Conservation (phyloP, 495 filamentous ascomycete species). For the Umbilicaria muhlenbergii region DNA sequence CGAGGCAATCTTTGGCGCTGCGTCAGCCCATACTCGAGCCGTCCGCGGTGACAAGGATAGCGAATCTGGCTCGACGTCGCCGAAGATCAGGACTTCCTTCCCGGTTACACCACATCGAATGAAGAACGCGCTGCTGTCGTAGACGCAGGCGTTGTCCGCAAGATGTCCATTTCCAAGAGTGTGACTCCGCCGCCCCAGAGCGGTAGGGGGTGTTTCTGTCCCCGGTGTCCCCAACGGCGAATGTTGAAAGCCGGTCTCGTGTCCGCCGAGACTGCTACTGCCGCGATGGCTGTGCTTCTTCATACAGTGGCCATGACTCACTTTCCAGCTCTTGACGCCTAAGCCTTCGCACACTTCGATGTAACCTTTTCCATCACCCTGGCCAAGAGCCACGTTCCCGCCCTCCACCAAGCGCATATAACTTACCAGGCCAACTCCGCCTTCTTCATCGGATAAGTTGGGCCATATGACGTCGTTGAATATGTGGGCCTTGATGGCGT, state of each 20-base stretch:
- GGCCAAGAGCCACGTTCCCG: slow-evolving; percentile 65
- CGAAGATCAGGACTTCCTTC: slow-evolving; percentile 77
- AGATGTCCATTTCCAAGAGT: slow-evolving; percentile 11
- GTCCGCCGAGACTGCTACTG: slow-evolving; percentile 27
- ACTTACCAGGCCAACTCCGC: slow-evolving; percentile 79
- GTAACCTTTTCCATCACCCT: slow-evolving; percentile 62
- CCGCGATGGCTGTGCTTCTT: slow-evolving; percentile 53
- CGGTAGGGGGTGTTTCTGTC: slow-evolving; percentile 8
- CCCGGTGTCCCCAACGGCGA: not conserved
- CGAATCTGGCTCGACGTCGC: slow-evolving; percentile 86
- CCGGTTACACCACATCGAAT: slow-evolving; percentile 55
- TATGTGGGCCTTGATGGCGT: slow-evolving; percentile 79
- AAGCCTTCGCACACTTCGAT: slow-evolving; percentile 73
- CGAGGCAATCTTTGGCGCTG: slow-evolving; percentile 61
- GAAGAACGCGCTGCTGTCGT: slow-evolving; percentile 84
- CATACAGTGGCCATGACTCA: slow-evolving; percentile 81
- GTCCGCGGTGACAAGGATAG: slow-evolving; percentile 72
- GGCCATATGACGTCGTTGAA: slow-evolving; percentile 99
- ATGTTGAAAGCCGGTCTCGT: slow-evolving; percentile 6
- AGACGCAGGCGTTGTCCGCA: slow-evolving; percentile 37
- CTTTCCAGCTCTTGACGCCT: slow-evolving; percentile 55
- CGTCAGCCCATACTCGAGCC: slow-evolving; percentile 61
- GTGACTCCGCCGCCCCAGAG: not conserved
- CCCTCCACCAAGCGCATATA: slow-evolving; percentile 79
- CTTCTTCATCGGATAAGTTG: slow-evolving; percentile 90